Evolutionary conservation across 176 grass and related monocot species (phyloP), one percentile per base, ranked within the genome.

Genomic region (Oryza meridionalis): DNA sequence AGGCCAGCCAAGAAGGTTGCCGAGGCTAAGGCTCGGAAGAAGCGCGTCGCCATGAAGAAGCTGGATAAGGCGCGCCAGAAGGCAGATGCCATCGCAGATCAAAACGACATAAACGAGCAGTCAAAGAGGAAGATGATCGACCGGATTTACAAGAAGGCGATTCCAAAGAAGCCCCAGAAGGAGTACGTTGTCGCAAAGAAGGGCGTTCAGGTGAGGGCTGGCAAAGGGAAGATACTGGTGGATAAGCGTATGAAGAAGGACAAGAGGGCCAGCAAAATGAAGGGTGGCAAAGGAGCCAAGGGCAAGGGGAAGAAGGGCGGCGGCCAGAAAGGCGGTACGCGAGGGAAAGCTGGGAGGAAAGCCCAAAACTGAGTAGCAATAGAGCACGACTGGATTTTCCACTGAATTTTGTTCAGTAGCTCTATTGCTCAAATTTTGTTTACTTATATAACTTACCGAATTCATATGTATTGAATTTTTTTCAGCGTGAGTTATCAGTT

Each of bases 151-250:
- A 92, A 75, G 81, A 99, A 96, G 89, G 96, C 96, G 1, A 69
- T 86, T 9, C 90, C 96, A 15, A 99, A 96, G 89, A 94, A 79
- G 46, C 93, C 96, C 25, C 81, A 92, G 66, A 94, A 94, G 84
- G 96, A 99, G 78, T 99, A 99, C 0, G 96, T 99, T 12, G 96
- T 96, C 26, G 96, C 93, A 1, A 99, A 94, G 88, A 99, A 99
- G 81, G 93, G 93, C 0, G 96, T 99, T 67, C 68, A 77, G 66
- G 49, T 96, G 61, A 86, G 96, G 61, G 80, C 81, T 16, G 69
- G 24, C n/a, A 62, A 62, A 62, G 92, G 80, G 6, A 79, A 38
- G 0, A 84, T 58, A 58, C 53, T 58, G 53, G 53, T 58, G 53
- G 53, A 58, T 3, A 58, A 58, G 53, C 17, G 88, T 32, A 94